These are phyloP conservation scores for Penicillium turbatum DNA, from an alignment of 495 filamentous ascomycete genomes.

Conservation along the genomic window DNA sequence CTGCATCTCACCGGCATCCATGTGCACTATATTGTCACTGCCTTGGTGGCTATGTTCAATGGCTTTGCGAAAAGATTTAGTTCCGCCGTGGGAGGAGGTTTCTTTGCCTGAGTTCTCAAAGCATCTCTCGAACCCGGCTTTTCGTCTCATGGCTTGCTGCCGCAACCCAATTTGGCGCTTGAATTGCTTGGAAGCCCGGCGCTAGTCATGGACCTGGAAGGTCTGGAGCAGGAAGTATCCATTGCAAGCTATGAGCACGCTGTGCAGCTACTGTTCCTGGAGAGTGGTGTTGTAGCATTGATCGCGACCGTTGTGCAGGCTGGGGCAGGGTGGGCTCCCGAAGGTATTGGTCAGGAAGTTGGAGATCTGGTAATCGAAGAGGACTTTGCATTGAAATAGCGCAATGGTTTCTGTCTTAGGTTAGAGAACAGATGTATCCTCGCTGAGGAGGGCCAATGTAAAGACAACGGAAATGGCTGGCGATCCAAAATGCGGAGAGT, in stretches of 20 bases:
- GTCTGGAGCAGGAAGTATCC: constrained; percentile 55
- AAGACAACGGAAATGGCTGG: background rate
- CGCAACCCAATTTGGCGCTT: constrained; percentile 52
- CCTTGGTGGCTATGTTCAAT: constrained; percentile 65
- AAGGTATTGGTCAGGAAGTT: constrained; percentile 5
- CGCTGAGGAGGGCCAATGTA: too few relatives aligned
- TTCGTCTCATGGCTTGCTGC: constrained; percentile 41
- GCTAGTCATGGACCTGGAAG: constrained; percentile 48
- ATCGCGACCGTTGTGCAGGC: constrained; percentile 58
- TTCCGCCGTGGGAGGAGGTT: constrained; percentile 68
- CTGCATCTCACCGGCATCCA: constrained; percentile 59
- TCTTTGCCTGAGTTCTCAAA: constrained; percentile 62
- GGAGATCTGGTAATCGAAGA: background rate
- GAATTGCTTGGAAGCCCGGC: constrained; percentile 66
- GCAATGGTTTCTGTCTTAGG: too few relatives aligned
- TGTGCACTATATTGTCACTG: constrained; percentile 66
- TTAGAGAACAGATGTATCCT: background rate
- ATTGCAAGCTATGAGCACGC: constrained; percentile 58
- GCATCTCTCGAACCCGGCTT: constrained; percentile 54
- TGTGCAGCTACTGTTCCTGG: constrained; percentile 53
- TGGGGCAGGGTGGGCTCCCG: constrained; percentile 59
- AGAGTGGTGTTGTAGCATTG: constrained; percentile 51
- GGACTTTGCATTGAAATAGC: too few relatives aligned
- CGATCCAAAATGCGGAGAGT: background rate
- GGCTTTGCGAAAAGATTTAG: constrained; percentile 75